phyloP scores from a whole-genome alignment of 441 rosid genomes.

The Corymbia calophylla region DNA sequence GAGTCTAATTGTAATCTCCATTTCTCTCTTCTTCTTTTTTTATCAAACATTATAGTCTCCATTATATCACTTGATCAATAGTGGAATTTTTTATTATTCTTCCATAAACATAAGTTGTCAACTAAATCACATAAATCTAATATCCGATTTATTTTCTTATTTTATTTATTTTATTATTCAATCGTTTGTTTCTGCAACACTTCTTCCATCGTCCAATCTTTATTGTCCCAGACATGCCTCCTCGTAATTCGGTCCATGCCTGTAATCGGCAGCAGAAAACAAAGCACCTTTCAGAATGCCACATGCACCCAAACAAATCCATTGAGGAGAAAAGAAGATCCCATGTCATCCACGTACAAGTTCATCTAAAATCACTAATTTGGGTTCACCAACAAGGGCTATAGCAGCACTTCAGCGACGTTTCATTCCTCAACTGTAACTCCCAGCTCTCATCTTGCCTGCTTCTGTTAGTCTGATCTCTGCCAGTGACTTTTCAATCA shows the following conservation, averaged over 20 bases:
- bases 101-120: too few species aligned
- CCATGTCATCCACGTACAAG: conserved; percentile 30
- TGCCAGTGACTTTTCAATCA: conserved; percentile 50
- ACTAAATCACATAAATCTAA: too few species aligned
- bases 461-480: conserved; percentile 63
- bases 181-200: too few species aligned
- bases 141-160: too few species aligned
- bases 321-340: background rate
- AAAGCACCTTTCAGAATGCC: background rate
- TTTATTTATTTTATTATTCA: too few species aligned
- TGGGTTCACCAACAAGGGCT: conserved; percentile 81
- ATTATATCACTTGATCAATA: too few species aligned
- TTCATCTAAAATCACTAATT: conserved; percentile 80
- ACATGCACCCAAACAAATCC: background rate
- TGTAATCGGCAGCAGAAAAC: conserved; percentile 47
- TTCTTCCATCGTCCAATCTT: too few species aligned
- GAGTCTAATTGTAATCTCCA: too few species aligned
- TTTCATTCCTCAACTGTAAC: conserved; percentile 95
- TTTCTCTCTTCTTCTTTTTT: too few species aligned
- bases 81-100: too few species aligned
- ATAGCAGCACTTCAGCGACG: conserved; percentile 85
- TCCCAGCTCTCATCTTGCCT: conserved; percentile 66
- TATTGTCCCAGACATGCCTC: conserved; percentile 84
- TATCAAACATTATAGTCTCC: too few species aligned
- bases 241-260: conserved; percentile 97